Percentiles rank a stretch among this genome's conserved stretches.
phyloP scores from a whole-genome alignment of 225 moss, liverwort and hornwort species.

The Climacium dendroides region DNA sequence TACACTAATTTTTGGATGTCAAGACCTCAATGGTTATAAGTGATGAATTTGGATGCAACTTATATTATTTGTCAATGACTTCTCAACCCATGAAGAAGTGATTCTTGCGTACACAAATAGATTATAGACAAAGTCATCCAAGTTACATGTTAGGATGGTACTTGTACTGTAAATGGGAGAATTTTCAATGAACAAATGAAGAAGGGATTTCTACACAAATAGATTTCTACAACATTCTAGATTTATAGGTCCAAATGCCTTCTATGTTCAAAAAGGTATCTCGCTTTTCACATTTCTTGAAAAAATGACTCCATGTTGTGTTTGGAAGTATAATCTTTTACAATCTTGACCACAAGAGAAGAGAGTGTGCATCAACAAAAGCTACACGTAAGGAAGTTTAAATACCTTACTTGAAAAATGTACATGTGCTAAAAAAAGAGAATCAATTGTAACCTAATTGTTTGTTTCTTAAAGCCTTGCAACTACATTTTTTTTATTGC shows the following conservation, averaged over 20 bases:
- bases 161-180: neutral
- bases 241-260: neutral
- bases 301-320: too few relatives aligned
- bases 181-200: neutral
- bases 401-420: neutral
- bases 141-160: fast-evolving
- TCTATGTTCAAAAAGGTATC: neutral
- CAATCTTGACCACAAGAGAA: fast-evolving
- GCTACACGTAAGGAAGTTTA: neutral
- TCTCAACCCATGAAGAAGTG: neutral
- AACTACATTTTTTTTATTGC: too few relatives aligned
- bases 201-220: fast-evolving
- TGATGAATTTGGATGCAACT: too few relatives aligned
- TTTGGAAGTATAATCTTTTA: neutral
- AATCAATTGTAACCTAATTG: neutral
- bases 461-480: neutral
- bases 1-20: neutral
- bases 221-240: neutral
- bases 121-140: fast-evolving
- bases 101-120: neutral
- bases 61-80: too few relatives aligned
- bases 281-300: neutral
- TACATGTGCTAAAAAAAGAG: fast-evolving
- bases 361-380: neutral
- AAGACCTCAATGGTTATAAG: neutral